phyloP scores from a whole-genome alignment of 169 alveolate species.

The Plasmodium yoelii region DNA sequence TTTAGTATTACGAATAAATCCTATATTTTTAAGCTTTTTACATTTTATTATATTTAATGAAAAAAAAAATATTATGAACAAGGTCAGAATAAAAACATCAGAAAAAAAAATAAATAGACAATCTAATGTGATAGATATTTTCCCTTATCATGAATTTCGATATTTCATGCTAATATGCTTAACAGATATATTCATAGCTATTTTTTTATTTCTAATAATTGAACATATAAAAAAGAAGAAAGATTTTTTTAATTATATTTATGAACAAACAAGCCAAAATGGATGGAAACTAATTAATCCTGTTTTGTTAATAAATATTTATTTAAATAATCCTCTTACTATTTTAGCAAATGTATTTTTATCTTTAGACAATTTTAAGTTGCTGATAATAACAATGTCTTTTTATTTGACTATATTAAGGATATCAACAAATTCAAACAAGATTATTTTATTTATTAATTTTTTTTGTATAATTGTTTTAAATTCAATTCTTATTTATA shows the following conservation, averaged over 20 bases:
- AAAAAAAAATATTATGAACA: too few species aligned
- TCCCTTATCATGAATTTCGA: conserved; percentile 26
- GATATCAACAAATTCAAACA: background rate
- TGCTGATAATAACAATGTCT: conserved; percentile 28
- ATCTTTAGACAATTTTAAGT: conserved; percentile 51
- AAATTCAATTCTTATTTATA: conserved; percentile 33
- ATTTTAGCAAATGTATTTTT: conserved; percentile 35
- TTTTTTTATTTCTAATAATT: conserved; percentile 38
- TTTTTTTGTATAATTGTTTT: too few species aligned
- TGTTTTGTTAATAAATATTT: conserved; percentile 27
- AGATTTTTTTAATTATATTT: conserved; percentile 23
- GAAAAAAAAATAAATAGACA: background rate
- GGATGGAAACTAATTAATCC: conserved; percentile 42
- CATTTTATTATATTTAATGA: conserved; percentile 17
- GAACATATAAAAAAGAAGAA: conserved; percentile 20
- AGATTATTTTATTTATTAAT: conserved; percentile 3
- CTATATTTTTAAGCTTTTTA: conserved; percentile 16
- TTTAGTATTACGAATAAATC: conserved; percentile 30
- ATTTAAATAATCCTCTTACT: conserved; percentile 52
- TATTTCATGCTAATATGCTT: conserved; percentile 22
- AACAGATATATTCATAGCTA: conserved; percentile 34
- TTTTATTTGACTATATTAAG: conserved; percentile 41
- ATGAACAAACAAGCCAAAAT: background rate
- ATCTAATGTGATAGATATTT: background rate
- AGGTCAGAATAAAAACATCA: background rate